Evolutionary conservation across 441 rosid species (phyloP), one percentile per base, ranked within the genome.

Genomic region (Syzygium malaccense): DNA sequence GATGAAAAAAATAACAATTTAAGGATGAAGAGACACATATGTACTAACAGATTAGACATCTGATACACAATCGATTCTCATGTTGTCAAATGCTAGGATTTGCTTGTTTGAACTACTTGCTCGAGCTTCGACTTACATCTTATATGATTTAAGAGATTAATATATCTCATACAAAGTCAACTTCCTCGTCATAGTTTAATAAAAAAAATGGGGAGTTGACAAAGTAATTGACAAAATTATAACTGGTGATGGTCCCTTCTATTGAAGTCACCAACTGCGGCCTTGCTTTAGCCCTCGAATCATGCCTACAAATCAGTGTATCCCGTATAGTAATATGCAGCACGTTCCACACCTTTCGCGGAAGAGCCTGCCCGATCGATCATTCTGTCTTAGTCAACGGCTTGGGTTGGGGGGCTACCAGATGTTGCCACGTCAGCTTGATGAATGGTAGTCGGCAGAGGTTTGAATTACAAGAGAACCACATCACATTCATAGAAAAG

Each of bases 401-500:
- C 45, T 37, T 37, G 58, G 33, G 18, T 45, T 54, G 0, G 79
- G 41, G 30, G 55, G 58, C 45, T 88, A 53, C 88, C 53, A 11
- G 85, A 71, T 20, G 68, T 55, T 88, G 60, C 88, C 53, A 14
- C 86, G 91, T 91, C 90, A 89, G 90, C 90, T 55, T 23, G 58
- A 88, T 85, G 37, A 48, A 89, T 79, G 48, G n/a, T 37, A 78
- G 93, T 92, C 94, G 94, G 93, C 87, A 90, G 89, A 88, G 90
- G 87, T 87, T 93, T 88, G 55, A 51, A 85, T 55, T 53, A 37
- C 41, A 32, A 55, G 48, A 53, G n/a, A 32, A 55, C 49, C 48
- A 55, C 86, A 2, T 53, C 37, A 25, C 23, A 17, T 20, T 53
- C 26, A 55, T 51, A 55, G 64, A 58, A 17, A 51, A n/a, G 33